A percentile compares a stretch with the other conserved stretches of the same genome.
Conservation (phyloP, 106 monocot species). For the Dioscorea dumetorum region DNA sequence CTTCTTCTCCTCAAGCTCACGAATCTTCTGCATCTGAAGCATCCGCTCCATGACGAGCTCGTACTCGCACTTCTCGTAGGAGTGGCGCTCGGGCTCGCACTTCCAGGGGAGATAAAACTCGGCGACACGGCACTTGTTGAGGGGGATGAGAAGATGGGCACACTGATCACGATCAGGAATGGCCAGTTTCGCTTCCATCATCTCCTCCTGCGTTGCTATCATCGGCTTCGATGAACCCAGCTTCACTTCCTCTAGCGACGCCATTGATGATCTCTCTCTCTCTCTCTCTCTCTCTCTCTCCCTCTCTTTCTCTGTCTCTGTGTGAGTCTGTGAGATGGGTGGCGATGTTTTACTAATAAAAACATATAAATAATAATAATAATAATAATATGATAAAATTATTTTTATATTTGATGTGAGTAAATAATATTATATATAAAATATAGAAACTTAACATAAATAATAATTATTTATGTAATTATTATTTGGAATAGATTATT, state of each 20-base stretch:
- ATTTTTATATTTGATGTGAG: no score
- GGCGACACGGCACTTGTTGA: constrained; percentile 86
- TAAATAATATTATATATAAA: no score
- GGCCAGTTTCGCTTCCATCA: constrained; percentile 72
- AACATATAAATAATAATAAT: no score
- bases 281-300: background rate
- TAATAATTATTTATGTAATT: no score
- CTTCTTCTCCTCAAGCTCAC: constrained; percentile 56
- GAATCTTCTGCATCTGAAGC: constrained; percentile 99
- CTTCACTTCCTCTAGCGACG: constrained; percentile 52
- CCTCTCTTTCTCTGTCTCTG: no score
- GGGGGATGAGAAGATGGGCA: constrained; percentile 98
- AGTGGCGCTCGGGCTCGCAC: constrained; percentile 87
- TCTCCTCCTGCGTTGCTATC: constrained; percentile 87
- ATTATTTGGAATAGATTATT: no score
- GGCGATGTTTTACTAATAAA: no score
- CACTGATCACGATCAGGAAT: constrained; percentile 90
- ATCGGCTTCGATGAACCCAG: constrained; percentile 95
- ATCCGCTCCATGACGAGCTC: constrained; percentile 99
- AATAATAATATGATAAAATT: no score
- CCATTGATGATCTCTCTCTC: constrained; percentile 17
- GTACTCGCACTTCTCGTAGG: constrained; percentile 99
- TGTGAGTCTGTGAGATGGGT: no score
- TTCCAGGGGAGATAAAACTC: constrained; percentile 98
- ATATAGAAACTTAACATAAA: no score